Evolutionary conservation across 306 rosid species (phyloP), one percentile per base, ranked within the genome.

Genomic region (Lagenaria siceraria): DNA sequence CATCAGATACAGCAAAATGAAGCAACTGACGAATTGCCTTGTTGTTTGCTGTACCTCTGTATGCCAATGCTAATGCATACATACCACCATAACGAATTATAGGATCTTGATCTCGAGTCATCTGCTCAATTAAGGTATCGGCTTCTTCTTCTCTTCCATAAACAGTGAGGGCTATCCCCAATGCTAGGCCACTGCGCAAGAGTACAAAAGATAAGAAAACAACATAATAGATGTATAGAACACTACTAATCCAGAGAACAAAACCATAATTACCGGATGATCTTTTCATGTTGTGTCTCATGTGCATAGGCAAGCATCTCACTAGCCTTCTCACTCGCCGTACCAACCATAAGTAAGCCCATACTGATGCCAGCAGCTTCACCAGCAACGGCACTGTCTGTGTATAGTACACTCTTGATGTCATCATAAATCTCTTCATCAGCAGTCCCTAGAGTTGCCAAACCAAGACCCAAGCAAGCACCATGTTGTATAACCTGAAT

Each of bases 121-220:
- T 92, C 86, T 95, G 96, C 90, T 92, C 98, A 83, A 95, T 95
- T 77, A 95, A 82, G 1, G 98, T 89, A 85, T 95, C 97, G 2
- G 98, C 98, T 78, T 89, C 98, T 82, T 95, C 98, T 84, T 92
- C 98, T 88, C 98, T 90, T 51, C 98, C 98, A 82, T 95, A 95
- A 24, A 95, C 98, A 0, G 97, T 95, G 78, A 95, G 97, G 71
- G 97, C 98, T 64, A 92, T 95, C 66, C 98, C 98, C 85, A 95
- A 79, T 2, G 97, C 90, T 27, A 95, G 76, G 74, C 98, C 98
- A 86, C 98, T 95, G 89, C 54, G 29, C 19, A 73, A 86, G 81
- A 51, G 75, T 73, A 61, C 22, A 74, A 61, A 7, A 51, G 56
- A 78, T 53, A 11, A 81, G 22, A 64, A 52, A 64, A 60, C 74